A percentile compares a stretch with the other conserved stretches of the same genome.
Evolutionary conservation across 805 yeast genomes (phyloP).

Genomic region (Naumovozyma baii): DNA sequence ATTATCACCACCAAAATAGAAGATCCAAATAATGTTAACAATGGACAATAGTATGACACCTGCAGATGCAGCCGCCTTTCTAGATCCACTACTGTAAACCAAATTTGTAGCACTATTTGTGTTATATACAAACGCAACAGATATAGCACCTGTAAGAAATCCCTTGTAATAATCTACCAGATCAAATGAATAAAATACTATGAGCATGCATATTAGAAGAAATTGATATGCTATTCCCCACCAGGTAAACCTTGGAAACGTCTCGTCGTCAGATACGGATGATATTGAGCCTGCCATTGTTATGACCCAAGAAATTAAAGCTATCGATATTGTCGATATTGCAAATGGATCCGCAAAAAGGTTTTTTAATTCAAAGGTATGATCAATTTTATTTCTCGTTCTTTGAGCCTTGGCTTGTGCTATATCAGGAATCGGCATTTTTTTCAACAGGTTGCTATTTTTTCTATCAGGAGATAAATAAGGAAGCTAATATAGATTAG

Average conservation of each 20-base stretch:
- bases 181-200: slow-evolving; percentile 48
- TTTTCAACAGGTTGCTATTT: too few relatives aligned
- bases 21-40: slow-evolving; percentile 73
- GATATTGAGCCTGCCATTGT: slow-evolving; percentile 82
- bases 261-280: slow-evolving; percentile 30
- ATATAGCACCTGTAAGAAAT: slow-evolving; percentile 32
- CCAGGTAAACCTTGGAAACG: slow-evolving; percentile 84
- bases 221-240: slow-evolving; percentile 88
- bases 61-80: slow-evolving; percentile 80
- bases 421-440: slow-evolving; percentile 16
- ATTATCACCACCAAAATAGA: slow-evolving; percentile 84
- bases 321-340: slow-evolving; percentile 65
- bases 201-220: slow-evolving; percentile 43
- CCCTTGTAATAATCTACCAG: slow-evolving; percentile 59
- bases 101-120: slow-evolving; percentile 75
- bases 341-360: slow-evolving; percentile 82
- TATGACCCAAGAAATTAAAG: slow-evolving; percentile 73
- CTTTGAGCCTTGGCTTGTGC: slow-evolving; percentile 20
- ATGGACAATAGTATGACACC: slow-evolving; percentile 80
- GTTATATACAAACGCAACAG: slow-evolving; percentile 73
- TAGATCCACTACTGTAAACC: slow-evolving; percentile 57
- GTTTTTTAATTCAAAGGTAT: slow-evolving; percentile 35
- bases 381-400: slow-evolving; percentile 13
- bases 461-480: too few relatives aligned
- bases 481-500: too few relatives aligned